Base-by-base conservation (phyloP, 2,329 filamentous ascomycete genomes). In the Xylariales sp. region DNA sequence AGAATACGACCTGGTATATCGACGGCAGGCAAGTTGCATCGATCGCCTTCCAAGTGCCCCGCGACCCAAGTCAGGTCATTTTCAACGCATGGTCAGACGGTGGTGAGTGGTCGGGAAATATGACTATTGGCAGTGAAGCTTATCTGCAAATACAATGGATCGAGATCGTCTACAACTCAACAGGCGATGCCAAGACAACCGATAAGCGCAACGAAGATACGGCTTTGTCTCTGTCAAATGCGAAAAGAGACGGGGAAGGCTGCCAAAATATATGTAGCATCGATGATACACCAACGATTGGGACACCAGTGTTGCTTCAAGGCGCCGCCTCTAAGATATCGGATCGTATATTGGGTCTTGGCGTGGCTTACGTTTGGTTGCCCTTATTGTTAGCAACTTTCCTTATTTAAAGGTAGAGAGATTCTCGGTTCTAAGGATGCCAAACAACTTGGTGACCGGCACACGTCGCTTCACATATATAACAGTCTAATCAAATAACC, bases 71-170 rank as follows among this genome's bases (percentile, higher is more conserved):
- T 43, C 81, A 82, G 61, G 76, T 90, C 56, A 83, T 87, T 36
- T 79, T 90, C 72, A 90, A 90, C 72, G 82, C 86, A 55, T 90
- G 88, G 87, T 85, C 86, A 64, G 84, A 90, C 68, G 87, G 87
- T 23, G 87, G 87, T 4, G 78, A 79, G 55, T 90, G 87, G 87
- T 84, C 83, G 52, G 87, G 87, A 10, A 84, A 86, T 60, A 89
- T 90, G 88, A 82, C 75, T 5, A 74, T 82, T 5, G 80, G 81
- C 3, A 80, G 78, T 10, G 80, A 81, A 52, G 87, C 87, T 0
- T 84, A 82, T 68, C 79, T 90, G 72, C 85, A 90, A 73, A 82
- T 90, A 18, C 85, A 88, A 78, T 90, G 87, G 87, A 84, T 90
- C 52, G 86, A 90, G 73, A 81, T 90, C 77, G 81, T 87, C 28